These are phyloP conservation scores for Zygosaccharomyces sapae DNA, from an alignment of 1,139 yeast genomes.

Conservation along the genomic window DNA sequence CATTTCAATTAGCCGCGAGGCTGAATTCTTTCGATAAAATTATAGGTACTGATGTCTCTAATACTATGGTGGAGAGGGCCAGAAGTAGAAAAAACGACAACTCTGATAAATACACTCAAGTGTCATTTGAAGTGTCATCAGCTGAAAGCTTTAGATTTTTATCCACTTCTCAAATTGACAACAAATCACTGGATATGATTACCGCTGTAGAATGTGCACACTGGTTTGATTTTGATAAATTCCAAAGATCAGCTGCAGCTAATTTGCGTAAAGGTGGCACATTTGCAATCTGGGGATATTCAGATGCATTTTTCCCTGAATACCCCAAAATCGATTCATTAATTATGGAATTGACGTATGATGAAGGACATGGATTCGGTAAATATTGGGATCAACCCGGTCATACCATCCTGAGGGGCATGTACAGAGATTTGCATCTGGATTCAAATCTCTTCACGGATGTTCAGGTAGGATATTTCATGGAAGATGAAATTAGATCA, in stretches of 20 bases:
- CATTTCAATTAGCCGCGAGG: slow-evolving; percentile 47
- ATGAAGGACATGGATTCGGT: slow-evolving; percentile 51
- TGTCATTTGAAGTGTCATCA: slow-evolving; percentile 32
- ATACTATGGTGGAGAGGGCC: slow-evolving; percentile 57
- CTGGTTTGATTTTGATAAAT: slow-evolving; percentile 61
- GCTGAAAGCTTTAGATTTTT: slow-evolving; percentile 34
- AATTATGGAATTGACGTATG: slow-evolving; percentile 36
- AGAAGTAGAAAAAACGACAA: slow-evolving; percentile 9
- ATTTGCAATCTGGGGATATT: slow-evolving; percentile 75
- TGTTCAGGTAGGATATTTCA: slow-evolving; percentile 41
- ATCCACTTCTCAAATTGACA: slow-evolving; percentile 15
- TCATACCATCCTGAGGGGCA: slow-evolving; percentile 46
- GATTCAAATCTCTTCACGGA: slow-evolving; percentile 43
- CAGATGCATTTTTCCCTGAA: slow-evolving; percentile 55
- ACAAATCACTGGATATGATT: slow-evolving; percentile 48
- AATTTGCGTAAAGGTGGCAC: slow-evolving; percentile 59
- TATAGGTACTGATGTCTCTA: slow-evolving; percentile 65
- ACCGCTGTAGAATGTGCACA: slow-evolving; percentile 76
- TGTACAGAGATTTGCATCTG: slow-evolving; percentile 44
- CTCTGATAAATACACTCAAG: slow-evolving; percentile 2
- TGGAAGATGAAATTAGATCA: slow-evolving; percentile 35
- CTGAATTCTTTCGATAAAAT: slow-evolving; percentile 42
- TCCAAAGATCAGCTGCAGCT: slow-evolving; percentile 48
- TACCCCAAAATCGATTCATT: slow-evolving; percentile 39
- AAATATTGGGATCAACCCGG: slow-evolving; percentile 73